Evolutionary conservation across 495 filamentous ascomycete species (phyloP).

Genomic region (Neurospora cerealis): DNA sequence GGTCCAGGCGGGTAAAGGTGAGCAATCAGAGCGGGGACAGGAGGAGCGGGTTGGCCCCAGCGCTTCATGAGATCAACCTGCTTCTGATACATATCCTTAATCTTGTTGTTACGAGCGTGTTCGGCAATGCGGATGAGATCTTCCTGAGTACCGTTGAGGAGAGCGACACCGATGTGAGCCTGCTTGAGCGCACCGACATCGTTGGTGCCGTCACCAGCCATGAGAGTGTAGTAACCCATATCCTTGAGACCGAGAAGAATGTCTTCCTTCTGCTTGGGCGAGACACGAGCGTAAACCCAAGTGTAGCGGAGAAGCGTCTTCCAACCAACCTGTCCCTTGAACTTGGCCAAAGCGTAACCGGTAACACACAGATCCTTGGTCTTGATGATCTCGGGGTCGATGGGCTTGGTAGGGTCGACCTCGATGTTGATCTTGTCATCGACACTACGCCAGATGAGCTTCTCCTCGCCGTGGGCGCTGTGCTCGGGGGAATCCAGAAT

Average conservation of each 20-base stretch:
- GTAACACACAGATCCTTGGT: conserved; percentile 93
- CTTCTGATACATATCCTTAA: conserved; percentile 99
- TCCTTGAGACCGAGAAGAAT: conserved; percentile 94
- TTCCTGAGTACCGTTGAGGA: conserved; percentile 88
- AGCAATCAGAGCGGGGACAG: conserved; percentile 81
- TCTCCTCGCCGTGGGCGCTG: conserved; percentile 61
- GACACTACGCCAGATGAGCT: conserved; percentile 87
- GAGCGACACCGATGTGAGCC: conserved; percentile 91
- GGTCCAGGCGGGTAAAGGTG: conserved; percentile 91
- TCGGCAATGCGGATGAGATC: conserved; percentile 87
- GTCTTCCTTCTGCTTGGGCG: conserved; percentile 97
- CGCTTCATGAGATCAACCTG: conserved; percentile 80
- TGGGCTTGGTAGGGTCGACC: conserved; percentile 73
- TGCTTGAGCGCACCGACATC: conserved; percentile 98
- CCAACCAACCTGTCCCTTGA: conserved; percentile 68
- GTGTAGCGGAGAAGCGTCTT: conserved; percentile 70
- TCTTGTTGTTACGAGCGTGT: conserved; percentile 85
- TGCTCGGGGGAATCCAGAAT: conserved; percentile 94
- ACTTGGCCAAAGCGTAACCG: conserved; percentile 84
- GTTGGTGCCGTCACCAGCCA: conserved; percentile 98
- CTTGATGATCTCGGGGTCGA: conserved; percentile 73
- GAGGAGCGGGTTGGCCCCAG: conserved; percentile 85
- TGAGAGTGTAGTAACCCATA: conserved; percentile 92
- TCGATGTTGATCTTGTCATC: conserved; percentile 82
- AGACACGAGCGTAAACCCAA: conserved; percentile 98